phyloP scores from a whole-genome alignment of 108 stramenopile genomes.

The Parietichytrium sp. region DNA sequence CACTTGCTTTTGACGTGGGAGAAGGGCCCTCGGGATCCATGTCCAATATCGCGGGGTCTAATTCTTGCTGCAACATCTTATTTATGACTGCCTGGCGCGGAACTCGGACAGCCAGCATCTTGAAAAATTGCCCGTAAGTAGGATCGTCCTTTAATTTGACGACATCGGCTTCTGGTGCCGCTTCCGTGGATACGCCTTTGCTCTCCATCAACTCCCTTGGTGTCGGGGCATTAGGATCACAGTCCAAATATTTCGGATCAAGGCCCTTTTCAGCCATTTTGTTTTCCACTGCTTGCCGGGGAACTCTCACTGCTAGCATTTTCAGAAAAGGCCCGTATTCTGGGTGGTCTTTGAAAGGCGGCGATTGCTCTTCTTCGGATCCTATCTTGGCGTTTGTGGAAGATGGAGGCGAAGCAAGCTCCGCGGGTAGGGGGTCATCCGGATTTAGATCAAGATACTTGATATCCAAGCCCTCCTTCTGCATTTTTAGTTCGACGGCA shows the following conservation, averaged over 20 bases:
- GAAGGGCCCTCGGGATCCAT: neutral
- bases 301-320: neutral
- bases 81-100: neutral
- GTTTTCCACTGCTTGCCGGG: neutral
- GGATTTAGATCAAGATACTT: neutral
- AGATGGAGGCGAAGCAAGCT: neutral
- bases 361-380: neutral
- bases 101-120: conserved; percentile 14
- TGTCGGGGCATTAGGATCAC: neutral
- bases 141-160: conserved; percentile 25
- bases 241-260: neutral
- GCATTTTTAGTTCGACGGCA: conserved; percentile 28
- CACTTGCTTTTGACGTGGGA: neutral
- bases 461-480: neutral
- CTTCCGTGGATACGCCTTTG: too few relatives aligned
- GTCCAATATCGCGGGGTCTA: neutral
- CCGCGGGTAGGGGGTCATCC: neutral
- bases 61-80: neutral
- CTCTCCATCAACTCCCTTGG: too few relatives aligned
- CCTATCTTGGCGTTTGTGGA: conserved; percentile 6
- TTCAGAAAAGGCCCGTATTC: neutral
- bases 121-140: neutral
- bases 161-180: neutral
- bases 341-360: neutral
- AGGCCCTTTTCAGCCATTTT: neutral